Base-by-base conservation (phyloP, 768 basidiomycete species). In the Amanita phalloides region DNA sequence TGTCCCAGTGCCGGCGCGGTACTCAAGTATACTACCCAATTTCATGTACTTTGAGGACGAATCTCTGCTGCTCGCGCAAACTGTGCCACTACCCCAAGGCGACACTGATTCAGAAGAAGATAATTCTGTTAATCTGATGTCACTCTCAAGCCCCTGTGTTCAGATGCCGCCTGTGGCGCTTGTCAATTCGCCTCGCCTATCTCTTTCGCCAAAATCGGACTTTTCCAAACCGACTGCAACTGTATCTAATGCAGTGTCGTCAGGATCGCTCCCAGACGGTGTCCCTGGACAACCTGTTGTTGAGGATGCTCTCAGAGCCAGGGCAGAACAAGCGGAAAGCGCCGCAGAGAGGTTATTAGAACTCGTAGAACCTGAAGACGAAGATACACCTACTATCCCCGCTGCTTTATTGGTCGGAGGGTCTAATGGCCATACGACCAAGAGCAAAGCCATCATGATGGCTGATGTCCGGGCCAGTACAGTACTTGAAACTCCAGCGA, bases 301-400 rank as follows among this genome's bases (percentile, higher is more conserved):
- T 3, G 92, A 94, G 60, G 93, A 95, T 61, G 90, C 84, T 28
- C 65, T 95, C 58, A 78, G 84, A 41, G 89, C 89, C 2, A 79
- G 89, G 48, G 93, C 94, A 1, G 88, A 89, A 58, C 94, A 96
- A 62, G 94, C 94, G 0, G 90, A 93, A 63, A 92, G 90, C 61
- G 89, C 92, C 6, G 94, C 94, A 0, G 85, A 90, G 62, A 78
- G 90, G 45, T 68, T 97, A 25, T 64, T 95, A 36, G 94, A 96
- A 64, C 74, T 95, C 13, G 85, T 89, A 10, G 88, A 91, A 55
- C 79, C 84, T 11, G 88, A 90, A 44, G 84, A 81, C 10, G 81
- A 81, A 47, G 73, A 68, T 41, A 71, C 77, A 54, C 77, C 79
- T 20, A 68, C 73, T 8, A 71, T 84, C 10, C 82, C 82, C 1